Conservation (phyloP, 208 protist species). For the Leishmania tropica region DNA sequence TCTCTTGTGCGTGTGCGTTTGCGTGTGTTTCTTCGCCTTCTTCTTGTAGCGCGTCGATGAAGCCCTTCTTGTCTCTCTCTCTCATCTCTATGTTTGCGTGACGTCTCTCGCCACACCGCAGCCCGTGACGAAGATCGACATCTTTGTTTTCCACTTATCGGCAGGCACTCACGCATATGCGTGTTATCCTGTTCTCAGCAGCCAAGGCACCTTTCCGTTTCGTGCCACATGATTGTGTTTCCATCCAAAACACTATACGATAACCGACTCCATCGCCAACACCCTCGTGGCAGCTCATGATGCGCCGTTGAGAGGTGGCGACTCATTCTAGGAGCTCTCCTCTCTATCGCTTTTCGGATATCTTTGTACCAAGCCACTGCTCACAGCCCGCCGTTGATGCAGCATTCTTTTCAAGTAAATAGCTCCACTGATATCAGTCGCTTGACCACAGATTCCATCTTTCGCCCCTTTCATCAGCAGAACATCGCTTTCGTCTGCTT, state of each 20-base stretch:
- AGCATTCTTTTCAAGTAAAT: slow-evolving; percentile 1
- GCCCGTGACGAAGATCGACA: background rate
- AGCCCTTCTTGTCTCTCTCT: background rate
- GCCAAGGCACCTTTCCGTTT: background rate
- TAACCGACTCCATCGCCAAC: background rate
- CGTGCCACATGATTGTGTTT: background rate
- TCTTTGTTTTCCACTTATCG: background rate
- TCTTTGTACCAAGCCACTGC: background rate
- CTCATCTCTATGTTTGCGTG: background rate
- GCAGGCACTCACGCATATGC: background rate
- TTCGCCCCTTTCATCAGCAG: background rate
- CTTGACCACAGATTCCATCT: background rate
- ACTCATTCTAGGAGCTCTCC: background rate
- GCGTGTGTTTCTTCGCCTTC: background rate
- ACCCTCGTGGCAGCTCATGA: background rate
- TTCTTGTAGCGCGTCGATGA: background rate
- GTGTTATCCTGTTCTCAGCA: background rate
- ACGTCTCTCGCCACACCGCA: background rate
- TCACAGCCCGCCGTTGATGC: background rate
- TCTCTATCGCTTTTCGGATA: background rate
- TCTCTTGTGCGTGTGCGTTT: background rate
- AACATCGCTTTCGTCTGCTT: slow-evolving; percentile 3
- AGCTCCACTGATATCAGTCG: background rate
- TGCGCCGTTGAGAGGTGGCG: background rate
- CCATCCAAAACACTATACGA: background rate